Evolutionary conservation across 768 basidiomycete genomes (phyloP).

Genomic region (Boletus rex-veris): DNA sequence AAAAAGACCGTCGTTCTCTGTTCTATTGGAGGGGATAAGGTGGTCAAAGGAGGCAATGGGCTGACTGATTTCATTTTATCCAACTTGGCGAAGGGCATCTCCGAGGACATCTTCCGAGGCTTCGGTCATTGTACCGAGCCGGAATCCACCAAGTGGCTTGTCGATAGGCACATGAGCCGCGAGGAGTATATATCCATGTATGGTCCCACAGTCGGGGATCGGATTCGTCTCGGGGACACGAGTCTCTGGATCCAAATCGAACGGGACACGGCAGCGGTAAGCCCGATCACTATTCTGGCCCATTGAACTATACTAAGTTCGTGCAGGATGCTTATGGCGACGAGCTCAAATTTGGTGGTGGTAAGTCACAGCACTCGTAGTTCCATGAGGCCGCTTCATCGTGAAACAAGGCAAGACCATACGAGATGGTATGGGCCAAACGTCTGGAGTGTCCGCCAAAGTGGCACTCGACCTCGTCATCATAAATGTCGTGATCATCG

Average conservation of each 20-base stretch:
- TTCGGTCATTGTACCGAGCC: slow-evolving; percentile 74
- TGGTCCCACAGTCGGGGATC: slow-evolving; percentile 91
- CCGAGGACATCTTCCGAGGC: slow-evolving; percentile 35
- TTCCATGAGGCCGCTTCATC: slow-evolving; percentile 5
- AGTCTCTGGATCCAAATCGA: slow-evolving; percentile 91
- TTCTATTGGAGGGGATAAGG: slow-evolving; percentile 64
- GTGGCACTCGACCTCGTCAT: slow-evolving; percentile 89
- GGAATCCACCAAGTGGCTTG: slow-evolving; percentile 44
- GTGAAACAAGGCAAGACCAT: slow-evolving; percentile 75
- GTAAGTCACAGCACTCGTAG: slow-evolving; percentile 33
- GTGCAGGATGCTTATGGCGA: slow-evolving; percentile 83
- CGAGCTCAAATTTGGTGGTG: slow-evolving; percentile 97
- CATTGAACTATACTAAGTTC: not conserved
- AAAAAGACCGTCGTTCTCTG: slow-evolving; percentile 43
- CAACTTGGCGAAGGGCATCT: slow-evolving; percentile 42
- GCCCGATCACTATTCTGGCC: not conserved
- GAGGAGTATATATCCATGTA: slow-evolving; percentile 54
- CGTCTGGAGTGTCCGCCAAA: slow-evolving; percentile 55
- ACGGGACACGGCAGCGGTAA: slow-evolving; percentile 47
- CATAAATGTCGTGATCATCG: slow-evolving; percentile 91
- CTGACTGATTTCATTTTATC: slow-evolving; percentile 44
- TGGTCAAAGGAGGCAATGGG: slow-evolving; percentile 77
- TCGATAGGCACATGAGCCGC: slow-evolving; percentile 55
- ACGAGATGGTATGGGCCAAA: slow-evolving; percentile 96
- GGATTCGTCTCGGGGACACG: slow-evolving; percentile 86